Base-by-base conservation (phyloP, 768 basidiomycete genomes). In the Auriculariales sp. region DNA sequence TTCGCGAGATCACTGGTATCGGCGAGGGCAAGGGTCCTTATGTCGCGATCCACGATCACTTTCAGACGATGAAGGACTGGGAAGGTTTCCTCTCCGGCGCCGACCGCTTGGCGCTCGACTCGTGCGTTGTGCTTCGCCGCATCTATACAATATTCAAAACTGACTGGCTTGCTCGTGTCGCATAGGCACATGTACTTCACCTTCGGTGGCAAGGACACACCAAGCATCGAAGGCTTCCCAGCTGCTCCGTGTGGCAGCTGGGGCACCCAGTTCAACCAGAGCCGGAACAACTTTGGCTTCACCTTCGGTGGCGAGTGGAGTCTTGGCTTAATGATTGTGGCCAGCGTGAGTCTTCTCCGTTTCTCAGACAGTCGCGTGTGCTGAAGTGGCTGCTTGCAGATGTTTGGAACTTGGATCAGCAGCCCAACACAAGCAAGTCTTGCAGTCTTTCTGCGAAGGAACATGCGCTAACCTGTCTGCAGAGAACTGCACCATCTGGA, bases 21-120 rank as follows among this genome's bases (percentile, higher is more conserved):
- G 94, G 94, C 2, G 66, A 70, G 54, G 87, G 85, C 49, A 87
- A 91, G 2, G 95, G 95, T 0, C 83, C 92, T 0, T 83, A 75
- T 58, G 68, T 97, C 42, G 79, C 83, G 12, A 71, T 85, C 56
- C 94, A 98, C 58, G 93, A 98, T 56, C 93, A 83, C 10, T 97
- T 98, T 69, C 55, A 77, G 36, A 64, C 72, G 11, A 70, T 83
- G 25, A 57, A 60, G 6, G 49, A 68, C 0, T 98, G 90, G 88
- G 74, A 69, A 7, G 76, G 75, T 53, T 81, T 81, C 68, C 66
- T 93, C 52, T 71, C 79, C 27, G 79, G 83, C 47, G 83, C 81
- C 6, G 94, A 99, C 64, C 82, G 94, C 51, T 64, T 81, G 54
- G 67, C 79, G 28, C 65, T 95, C 31, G 93, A 98, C 62, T 70